Evolutionary conservation across 2,329 filamentous ascomycete genomes (phyloP), one percentile per base, ranked within the genome.

Genomic region (Trichoderma arundinaceum): DNA sequence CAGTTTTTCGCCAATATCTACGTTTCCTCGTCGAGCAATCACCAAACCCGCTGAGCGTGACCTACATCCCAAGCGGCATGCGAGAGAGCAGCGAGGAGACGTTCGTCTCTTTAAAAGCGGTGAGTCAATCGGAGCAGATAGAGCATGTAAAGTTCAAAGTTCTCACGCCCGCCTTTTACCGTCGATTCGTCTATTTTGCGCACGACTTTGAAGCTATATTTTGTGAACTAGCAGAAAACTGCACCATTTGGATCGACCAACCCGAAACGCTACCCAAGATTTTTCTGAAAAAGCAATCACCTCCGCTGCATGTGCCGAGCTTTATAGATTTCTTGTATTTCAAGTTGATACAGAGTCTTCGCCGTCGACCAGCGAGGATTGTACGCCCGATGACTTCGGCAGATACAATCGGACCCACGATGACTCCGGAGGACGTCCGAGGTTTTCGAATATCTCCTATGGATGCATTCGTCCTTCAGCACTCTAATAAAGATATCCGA

Each of bases 81-180:
- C 65, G 75, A 22, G 72, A 78, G 43, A 28, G 28, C 28, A 70
- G 72, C 3, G 72, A 77, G 13, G 79, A 82, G 68, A 70, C 76
- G 32, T 79, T 83, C 68, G 69, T 68, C 19, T 82, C 80, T 4
- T 66, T 71, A 5, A 58, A 69, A 2, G 73, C 74, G 13, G 61
- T 66, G 10, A 59, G 70, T 1, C 61, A 70, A 0, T 61, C 54
- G 12, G 58, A 67, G 2, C 44, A 61, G 2, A 66, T 67, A 2
- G 76, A 81, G 22, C 74, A 81, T 0, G 22, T 90, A 6, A 83
- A 85, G 49, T 77, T 91, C 54, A 83, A 82, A 61, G 78, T 91
- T 4, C 74, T 90, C 19, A 89, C 86, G 0, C 89, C 90, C 0
- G 80, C 78, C 0, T 92, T 92, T 72, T 92, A 92, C 77, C 82